Percentiles rank a stretch among this genome's conserved stretches.
Conservation (phyloP, 2,329 filamentous ascomycete genomes). For the Penicillium frequentans region DNA sequence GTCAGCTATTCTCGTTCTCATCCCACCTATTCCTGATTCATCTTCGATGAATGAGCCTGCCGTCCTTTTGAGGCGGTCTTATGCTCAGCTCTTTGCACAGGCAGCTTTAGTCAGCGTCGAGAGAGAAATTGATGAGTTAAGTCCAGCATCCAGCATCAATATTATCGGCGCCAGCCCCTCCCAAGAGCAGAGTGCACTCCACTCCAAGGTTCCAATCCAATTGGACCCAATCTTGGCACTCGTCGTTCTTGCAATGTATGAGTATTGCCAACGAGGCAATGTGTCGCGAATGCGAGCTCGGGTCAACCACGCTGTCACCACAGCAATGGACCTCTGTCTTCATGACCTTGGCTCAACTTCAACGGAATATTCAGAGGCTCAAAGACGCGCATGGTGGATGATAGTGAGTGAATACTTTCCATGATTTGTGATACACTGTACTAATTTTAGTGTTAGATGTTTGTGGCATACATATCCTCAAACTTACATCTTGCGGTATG, state of each 20-base stretch:
- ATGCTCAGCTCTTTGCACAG: constrained; percentile 23
- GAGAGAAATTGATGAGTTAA: constrained; percentile 13
- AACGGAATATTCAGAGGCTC: constrained; percentile 17
- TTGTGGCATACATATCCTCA: constrained; percentile 20
- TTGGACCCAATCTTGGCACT: constrained; percentile 23
- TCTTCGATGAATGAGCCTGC: constrained; percentile 6
- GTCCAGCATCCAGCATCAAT: not conserved
- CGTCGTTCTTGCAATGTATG: constrained; percentile 22
- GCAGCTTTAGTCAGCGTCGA: constrained; percentile 19
- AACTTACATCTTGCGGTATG: constrained; percentile 19
- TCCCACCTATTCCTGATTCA: constrained; percentile 15
- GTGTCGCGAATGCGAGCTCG: constrained; percentile 23
- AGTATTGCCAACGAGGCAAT: constrained; percentile 26
- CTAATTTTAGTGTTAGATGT: constrained; percentile 15
- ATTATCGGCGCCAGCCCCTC: not conserved
- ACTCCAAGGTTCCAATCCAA: constrained; percentile 14
- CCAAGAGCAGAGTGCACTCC: constrained; percentile 3
- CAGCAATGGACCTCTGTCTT: constrained; percentile 27
- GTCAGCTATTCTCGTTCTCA: constrained; percentile 22
- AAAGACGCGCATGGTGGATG: constrained; percentile 28
- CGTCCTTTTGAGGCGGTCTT: constrained; percentile 17
- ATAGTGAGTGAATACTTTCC: constrained; percentile 14
- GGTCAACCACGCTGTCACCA: constrained; percentile 25
- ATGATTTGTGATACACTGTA: not conserved
- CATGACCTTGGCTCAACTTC: constrained; percentile 11